Evolutionary conservation across 2,329 filamentous ascomycete genomes (phyloP), one percentile per base, ranked within the genome.

Genomic region (Eutypa lata): DNA sequence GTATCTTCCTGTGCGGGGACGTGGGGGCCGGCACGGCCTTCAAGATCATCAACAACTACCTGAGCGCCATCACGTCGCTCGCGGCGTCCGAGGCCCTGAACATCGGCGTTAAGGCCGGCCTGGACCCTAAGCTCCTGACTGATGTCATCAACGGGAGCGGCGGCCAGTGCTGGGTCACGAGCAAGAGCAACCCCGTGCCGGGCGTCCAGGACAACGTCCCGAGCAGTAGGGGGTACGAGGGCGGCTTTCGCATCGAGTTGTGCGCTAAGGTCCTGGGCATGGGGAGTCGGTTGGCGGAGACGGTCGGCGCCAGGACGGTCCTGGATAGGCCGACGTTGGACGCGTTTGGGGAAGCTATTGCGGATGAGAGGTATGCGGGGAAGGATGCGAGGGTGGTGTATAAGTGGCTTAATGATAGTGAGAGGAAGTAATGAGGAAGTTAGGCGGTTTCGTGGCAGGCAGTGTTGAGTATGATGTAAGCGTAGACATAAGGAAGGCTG

Each of bases 41-140:
- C 24, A 90, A 90, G 67, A 75, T 89, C 14, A 85, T 86, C 51
- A 90, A 90, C 69, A 90, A 90, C 67, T 90, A 90, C 61, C 78
- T 89, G 19, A 71, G 88, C 19, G 86, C 86, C 4, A 80, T 89
- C 57, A 88, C 84, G 67, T 89, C 89, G 58, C 84, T 73, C 16
- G 71, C 68, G 1, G 68, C 68, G 0, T 65, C 66, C 2, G 70
- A 73, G 58, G 69, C 70, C 6, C 65, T 73, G 50, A 71, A 70
- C 47, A 68, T 73, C 19, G 71, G 71, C 26, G 63, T 71, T 24
- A 71, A 67, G 40, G 65, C 69, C 28, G 71, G 71, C 11, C 55
- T 73, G 28, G 68, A 72, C 48, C 65, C 66, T 6, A 61, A 61
- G 51, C 76, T 79, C 2, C 72, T 90, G 18, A 82, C 84, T 1